Conservation (phyloP, 1,139 yeast genomes). For the Yamadazyma atmosphaerica region DNA sequence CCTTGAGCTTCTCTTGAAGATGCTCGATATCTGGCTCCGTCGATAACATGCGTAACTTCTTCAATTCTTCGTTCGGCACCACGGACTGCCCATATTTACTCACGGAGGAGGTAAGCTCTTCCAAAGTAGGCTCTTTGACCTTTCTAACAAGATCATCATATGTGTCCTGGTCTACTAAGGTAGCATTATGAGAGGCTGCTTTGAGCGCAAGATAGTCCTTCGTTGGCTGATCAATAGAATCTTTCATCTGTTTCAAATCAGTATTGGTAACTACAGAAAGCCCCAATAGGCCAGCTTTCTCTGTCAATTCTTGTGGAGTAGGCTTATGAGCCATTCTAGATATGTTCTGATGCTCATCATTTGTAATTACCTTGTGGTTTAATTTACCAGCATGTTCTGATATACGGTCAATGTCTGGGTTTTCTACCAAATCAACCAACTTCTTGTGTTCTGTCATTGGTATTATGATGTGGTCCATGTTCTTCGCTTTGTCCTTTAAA, state of each 20-base stretch:
- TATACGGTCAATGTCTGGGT: slow-evolving; percentile 26
- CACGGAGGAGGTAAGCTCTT: slow-evolving; percentile 10
- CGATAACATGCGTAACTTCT: slow-evolving; percentile 14
- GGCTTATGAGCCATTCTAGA: slow-evolving; percentile 21
- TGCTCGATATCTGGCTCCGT: slow-evolving; percentile 27
- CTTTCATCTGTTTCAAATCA: slow-evolving; percentile 17
- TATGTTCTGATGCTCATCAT: background rate
- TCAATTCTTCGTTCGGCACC: slow-evolving; percentile 9
- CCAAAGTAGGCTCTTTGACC: slow-evolving; percentile 19
- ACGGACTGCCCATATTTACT: slow-evolving; percentile 14
- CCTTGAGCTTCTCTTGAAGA: slow-evolving; percentile 24
- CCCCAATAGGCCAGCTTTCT: slow-evolving; percentile 17
- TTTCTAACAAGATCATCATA: slow-evolving; percentile 15
- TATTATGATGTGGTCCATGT: slow-evolving; percentile 10
- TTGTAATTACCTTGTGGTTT: background rate
- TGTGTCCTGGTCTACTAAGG: slow-evolving; percentile 14
- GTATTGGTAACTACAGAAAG: slow-evolving; percentile 18
- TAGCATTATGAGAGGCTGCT: slow-evolving; percentile 11
- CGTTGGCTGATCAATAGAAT: slow-evolving; percentile 19
- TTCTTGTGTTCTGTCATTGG: slow-evolving; percentile 11
- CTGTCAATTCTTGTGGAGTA: slow-evolving; percentile 21
- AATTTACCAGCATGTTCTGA: slow-evolving; percentile 14
- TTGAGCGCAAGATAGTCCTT: slow-evolving; percentile 15
- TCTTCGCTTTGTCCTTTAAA: slow-evolving; percentile 15
- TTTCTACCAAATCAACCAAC: slow-evolving; percentile 12